Evolutionary conservation across 2,329 filamentous ascomycete genomes (phyloP).

Genomic region (Didymosphaeria variabile): DNA sequence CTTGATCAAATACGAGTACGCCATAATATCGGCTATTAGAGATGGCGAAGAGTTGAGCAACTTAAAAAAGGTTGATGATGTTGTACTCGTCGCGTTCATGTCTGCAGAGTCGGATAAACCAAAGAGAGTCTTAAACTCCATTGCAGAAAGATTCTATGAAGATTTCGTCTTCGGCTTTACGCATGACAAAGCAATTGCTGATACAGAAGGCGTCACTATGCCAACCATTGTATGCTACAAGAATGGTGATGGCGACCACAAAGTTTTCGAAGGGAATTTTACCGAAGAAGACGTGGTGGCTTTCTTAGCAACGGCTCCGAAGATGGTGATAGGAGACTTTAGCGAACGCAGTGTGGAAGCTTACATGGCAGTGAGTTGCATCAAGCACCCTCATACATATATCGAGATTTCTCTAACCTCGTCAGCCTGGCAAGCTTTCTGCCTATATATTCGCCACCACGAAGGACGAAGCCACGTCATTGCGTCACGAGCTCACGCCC

Average conservation of each 20-base stretch:
- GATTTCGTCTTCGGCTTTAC: slow-evolving; percentile 30
- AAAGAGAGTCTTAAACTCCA: slow-evolving; percentile 14
- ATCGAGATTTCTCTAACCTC: slow-evolving; percentile 4
- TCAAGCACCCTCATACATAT: background rate
- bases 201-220: slow-evolving; percentile 22
- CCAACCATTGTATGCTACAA: slow-evolving; percentile 31
- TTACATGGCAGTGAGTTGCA: slow-evolving; percentile 29
- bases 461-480: slow-evolving; percentile 6
- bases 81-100: slow-evolving; percentile 31
- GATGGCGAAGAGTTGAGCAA: slow-evolving; percentile 1
- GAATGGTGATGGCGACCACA: slow-evolving; percentile 30
- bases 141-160: slow-evolving; percentile 22
- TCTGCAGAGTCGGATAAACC: slow-evolving; percentile 14
- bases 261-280: slow-evolving; percentile 25
- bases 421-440: slow-evolving; percentile 29
- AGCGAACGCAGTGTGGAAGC: slow-evolving; percentile 28
- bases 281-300: slow-evolving; percentile 10
- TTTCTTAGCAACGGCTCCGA: slow-evolving; percentile 9
- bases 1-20: slow-evolving; percentile 24
- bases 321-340: slow-evolving; percentile 19
- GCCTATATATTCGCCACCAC: slow-evolving; percentile 30
- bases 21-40: slow-evolving; percentile 19
- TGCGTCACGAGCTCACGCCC: slow-evolving; percentile 29
- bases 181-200: slow-evolving; percentile 18
- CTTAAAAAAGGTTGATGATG: slow-evolving; percentile 26